Evolutionary conservation across 1,284 basidiomycete genomes (phyloP).

Genomic region (Marasmius oreades): DNA sequence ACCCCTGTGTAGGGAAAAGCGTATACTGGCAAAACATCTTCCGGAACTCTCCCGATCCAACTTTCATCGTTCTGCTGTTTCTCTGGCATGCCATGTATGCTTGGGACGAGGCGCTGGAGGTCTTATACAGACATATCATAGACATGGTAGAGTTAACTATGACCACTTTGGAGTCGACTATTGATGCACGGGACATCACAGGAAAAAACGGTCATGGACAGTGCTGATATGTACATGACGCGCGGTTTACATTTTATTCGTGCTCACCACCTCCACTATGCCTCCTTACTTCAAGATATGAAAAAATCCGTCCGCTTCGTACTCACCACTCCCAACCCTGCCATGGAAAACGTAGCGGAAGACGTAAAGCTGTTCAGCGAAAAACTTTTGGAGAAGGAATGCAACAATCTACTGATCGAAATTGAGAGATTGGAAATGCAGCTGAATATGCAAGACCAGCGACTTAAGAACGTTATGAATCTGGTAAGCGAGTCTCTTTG

Average conservation of each 20-base stretch:
- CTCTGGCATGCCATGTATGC: constrained; percentile 56
- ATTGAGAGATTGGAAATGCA: constrained; percentile 36
- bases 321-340: constrained; percentile 39
- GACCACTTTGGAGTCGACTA: too few species aligned
- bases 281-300: constrained; percentile 39
- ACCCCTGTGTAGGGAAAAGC: constrained; percentile 29
- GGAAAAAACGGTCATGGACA: constrained; percentile 36
- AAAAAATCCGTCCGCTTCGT: constrained; percentile 38
- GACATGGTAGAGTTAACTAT: constrained; percentile 31
- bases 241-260: constrained; percentile 35
- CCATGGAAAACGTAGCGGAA: constrained; percentile 27
- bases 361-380: constrained; percentile 18
- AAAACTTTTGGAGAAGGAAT: constrained; percentile 30
- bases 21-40: constrained; percentile 57
- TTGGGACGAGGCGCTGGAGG: constrained; percentile 53
- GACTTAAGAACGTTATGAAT: constrained; percentile 45
- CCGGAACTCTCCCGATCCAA: constrained; percentile 40
- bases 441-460: constrained; percentile 36
- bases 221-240: constrained; percentile 26
- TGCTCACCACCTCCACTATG: constrained; percentile 41
- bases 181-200: constrained; percentile 12
- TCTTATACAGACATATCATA: constrained; percentile 43
- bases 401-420: constrained; percentile 30
- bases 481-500: constrained; percentile 28
- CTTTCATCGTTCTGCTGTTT: constrained; percentile 47